Conservation (phyloP, 306 rosid species). For the Lathyrus tuberosus region DNA sequence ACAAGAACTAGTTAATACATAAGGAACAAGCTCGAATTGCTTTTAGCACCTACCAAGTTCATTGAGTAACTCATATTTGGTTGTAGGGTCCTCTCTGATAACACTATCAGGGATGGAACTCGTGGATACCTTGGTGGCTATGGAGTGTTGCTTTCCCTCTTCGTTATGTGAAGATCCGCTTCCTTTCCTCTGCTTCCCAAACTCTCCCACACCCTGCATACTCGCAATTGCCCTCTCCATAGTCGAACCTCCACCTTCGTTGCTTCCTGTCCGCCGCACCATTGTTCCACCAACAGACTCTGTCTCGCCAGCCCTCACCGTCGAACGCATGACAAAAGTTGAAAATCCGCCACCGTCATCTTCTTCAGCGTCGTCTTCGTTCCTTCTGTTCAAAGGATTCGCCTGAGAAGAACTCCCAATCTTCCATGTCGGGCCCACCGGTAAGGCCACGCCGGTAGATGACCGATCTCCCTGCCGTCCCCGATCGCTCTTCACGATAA, state of each 20-base stretch:
- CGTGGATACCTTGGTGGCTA: slow-evolving; percentile 62
- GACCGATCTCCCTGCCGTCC: slow-evolving; percentile 51
- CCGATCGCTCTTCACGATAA: slow-evolving; percentile 68
- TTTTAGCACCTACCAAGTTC: slow-evolving; percentile 72
- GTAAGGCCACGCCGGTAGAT: slow-evolving; percentile 41
- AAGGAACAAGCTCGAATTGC: slow-evolving; percentile 18
- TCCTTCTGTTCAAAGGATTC: slow-evolving; percentile 35
- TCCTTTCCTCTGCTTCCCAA: slow-evolving; percentile 70
- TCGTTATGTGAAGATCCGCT: slow-evolving; percentile 67
- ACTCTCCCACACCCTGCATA: slow-evolving; percentile 80
- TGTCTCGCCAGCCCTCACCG: slow-evolving; percentile 55
- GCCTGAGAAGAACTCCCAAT: slow-evolving; percentile 46
- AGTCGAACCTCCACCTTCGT: slow-evolving; percentile 48
- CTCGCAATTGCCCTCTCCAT: slow-evolving; percentile 94
- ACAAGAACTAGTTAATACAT: background rate
- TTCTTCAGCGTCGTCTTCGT: slow-evolving; percentile 33
- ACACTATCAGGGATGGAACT: slow-evolving; percentile 96
- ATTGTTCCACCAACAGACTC: slow-evolving; percentile 72
- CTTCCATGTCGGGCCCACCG: slow-evolving; percentile 43
- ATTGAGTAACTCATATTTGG: slow-evolving; percentile 88
- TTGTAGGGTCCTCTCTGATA: slow-evolving; percentile 86
- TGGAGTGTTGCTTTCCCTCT: slow-evolving; percentile 55
- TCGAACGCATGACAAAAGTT: slow-evolving; percentile 72
- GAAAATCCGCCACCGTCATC: slow-evolving; percentile 59
- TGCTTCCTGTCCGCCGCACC: slow-evolving; percentile 52